Conservation (phyloP, 768 basidiomycete species). For the Daedaleopsis sinensis region DNA sequence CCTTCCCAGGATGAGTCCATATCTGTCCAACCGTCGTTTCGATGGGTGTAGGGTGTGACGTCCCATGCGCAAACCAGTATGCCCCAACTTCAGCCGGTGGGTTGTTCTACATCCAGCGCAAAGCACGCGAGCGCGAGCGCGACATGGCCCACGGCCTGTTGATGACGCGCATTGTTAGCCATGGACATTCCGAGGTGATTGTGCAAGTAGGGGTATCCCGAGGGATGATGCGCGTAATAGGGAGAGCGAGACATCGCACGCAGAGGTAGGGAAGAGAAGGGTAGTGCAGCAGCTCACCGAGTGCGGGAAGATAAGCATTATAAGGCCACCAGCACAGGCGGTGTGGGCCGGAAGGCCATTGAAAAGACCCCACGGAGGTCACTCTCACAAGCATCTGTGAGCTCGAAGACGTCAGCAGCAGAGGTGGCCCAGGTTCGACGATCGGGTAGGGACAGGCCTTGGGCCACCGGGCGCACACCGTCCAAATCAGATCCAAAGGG, state of each 20-base stretch:
- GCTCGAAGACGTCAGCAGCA: slow-evolving; percentile 1
- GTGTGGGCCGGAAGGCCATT: slow-evolving; percentile 8
- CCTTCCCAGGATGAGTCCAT: too few species aligned
- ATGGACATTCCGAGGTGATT: slow-evolving; percentile 17
- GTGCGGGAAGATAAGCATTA: not conserved
- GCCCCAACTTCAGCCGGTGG: too few species aligned
- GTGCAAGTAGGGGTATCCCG: slow-evolving; percentile 6
- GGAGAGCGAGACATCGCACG: slow-evolving; percentile 7
- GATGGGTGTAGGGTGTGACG: too few species aligned
- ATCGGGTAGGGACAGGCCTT: slow-evolving; percentile 8
- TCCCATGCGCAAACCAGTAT: too few species aligned
- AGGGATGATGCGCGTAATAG: slow-evolving; percentile 3
- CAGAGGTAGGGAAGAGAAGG: slow-evolving; percentile 2
- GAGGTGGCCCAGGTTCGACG: not conserved
- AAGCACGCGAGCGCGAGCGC: slow-evolving; percentile 15
- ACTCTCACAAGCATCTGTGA: not conserved
- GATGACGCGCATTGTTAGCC: slow-evolving; percentile 15
- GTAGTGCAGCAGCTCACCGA: slow-evolving; percentile 3
- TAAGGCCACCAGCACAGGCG: slow-evolving; percentile 4
- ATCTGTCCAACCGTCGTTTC: too few species aligned
- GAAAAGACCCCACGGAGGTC: slow-evolving; percentile 11
- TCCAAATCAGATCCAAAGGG: slow-evolving; percentile 11
- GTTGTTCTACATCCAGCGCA: slow-evolving; percentile 11
- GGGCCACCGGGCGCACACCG: slow-evolving; percentile 4
- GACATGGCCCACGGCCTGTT: slow-evolving; percentile 22